phyloP scores from a whole-genome alignment of 768 basidiomycete genomes.

The Macrocybe gigantea region DNA sequence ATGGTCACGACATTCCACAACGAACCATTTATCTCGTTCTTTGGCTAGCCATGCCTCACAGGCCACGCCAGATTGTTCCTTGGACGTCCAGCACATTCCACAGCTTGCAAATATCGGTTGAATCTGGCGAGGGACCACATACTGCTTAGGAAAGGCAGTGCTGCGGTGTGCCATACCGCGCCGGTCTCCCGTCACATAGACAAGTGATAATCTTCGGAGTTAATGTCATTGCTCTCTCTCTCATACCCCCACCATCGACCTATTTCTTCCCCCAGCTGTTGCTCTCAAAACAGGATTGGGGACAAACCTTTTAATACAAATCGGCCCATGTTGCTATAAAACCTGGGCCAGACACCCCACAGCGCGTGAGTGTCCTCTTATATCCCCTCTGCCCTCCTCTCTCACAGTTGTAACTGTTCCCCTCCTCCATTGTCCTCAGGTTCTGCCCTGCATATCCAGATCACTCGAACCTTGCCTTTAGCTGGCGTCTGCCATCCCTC shows the following conservation, averaged over 20 bases:
- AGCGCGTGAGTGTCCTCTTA: neutral
- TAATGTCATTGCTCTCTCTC: conserved; percentile 2
- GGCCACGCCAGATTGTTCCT: conserved; percentile 2
- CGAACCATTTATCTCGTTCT: no score
- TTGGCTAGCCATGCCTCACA: no score
- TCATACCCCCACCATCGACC: conserved; percentile 1
- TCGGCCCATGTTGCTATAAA: conserved; percentile 14
- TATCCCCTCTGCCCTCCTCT: conserved; percentile 1
- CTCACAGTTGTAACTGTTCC: conserved; percentile 4
- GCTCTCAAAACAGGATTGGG: neutral
- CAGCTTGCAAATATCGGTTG: conserved; percentile 3
- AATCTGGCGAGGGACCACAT: neutral
- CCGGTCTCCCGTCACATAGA: neutral
- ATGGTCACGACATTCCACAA: no score
- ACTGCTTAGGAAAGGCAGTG: conserved; percentile 2
- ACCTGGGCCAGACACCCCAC: neutral
- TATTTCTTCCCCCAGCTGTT: neutral
- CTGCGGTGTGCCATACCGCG: neutral
- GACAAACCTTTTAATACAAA: neutral
- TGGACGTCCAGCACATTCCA: conserved; percentile 1
- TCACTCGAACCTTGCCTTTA: no score
- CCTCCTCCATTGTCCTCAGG: neutral
- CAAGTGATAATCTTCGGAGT: conserved; percentile 1
- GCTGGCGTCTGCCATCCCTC: neutral
- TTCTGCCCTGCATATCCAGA: no score